Percentiles rank a stretch among this genome's conserved stretches.
Conservation (phyloP, 2,329 filamentous ascomycete genomes). For the Pezizomycotina sp. region DNA sequence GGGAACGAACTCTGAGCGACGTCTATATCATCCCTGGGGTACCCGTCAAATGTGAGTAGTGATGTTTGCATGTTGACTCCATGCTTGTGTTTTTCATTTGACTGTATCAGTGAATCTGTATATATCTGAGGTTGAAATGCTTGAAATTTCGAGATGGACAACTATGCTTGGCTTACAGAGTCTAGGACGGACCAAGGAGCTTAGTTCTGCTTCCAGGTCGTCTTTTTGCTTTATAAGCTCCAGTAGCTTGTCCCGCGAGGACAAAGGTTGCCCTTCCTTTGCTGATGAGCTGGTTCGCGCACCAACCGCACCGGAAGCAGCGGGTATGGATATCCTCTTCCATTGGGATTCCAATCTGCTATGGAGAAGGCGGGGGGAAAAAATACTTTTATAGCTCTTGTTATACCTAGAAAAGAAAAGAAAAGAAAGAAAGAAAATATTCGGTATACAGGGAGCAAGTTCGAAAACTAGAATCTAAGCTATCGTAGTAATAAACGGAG, state of each 20-base stretch:
- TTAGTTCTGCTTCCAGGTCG: conserved; percentile 68
- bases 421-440: too few species aligned
- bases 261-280: not conserved
- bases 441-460: too few species aligned
- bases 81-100: conserved; percentile 57
- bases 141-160: conserved; percentile 8
- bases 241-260: conserved; percentile 21
- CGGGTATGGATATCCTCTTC: conserved; percentile 9
- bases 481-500: too few species aligned
- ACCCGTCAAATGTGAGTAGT: conserved; percentile 77
- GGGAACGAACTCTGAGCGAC: conserved; percentile 64
- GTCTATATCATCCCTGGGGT: conserved; percentile 82
- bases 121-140: not conserved
- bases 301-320: not conserved
- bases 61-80: conserved; percentile 81
- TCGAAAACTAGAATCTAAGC: too few species aligned
- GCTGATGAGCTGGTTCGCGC: not conserved
- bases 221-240: conserved; percentile 47
- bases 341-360: conserved; percentile 13
- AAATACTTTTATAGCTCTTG: not conserved
- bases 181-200: conserved; percentile 72
- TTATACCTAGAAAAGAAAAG: not conserved
- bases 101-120: conserved; percentile 17
- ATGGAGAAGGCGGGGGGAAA: not conserved
- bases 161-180: conserved; percentile 44